Evolutionary conservation across 202 grass and related monocot species (phyloP), one percentile per base, ranked within the genome.

Genomic region (Thinopyrum obtusiflorum): DNA sequence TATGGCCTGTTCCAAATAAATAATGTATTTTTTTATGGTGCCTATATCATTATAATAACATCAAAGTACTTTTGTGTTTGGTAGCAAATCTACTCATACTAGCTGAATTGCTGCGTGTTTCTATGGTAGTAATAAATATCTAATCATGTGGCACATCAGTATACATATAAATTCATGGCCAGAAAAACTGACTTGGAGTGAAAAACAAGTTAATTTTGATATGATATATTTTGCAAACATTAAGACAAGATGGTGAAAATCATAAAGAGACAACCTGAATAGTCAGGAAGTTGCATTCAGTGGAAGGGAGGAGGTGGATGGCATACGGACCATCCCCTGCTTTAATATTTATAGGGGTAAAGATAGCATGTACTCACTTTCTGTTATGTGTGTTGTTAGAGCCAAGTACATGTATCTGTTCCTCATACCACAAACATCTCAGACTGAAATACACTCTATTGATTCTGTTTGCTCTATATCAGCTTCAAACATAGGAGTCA

Each of bases 361-460:
- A 37, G 42, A 47, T 51, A 20, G 71, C 6, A 49, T 74, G 44
- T 73, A 49, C 42, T 49, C 71, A 18, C 15, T 47, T 71, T 47
- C 18, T 24, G 61, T 69, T 78, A 40, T 85, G 24, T 57, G 65
- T 85, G 18, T 77, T 77, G 14, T 66, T 77, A 69, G 44, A 55
- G 40, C 33, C 63, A 78, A 68, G 44, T 78, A 78, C 62, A 78
- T 42, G 15, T 78, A 78, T 77, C 53, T 78, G 9, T 62, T 14
- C 62, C 62, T 70, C 63, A 68, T 78, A 60, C 47, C 11, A 33
- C 15, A 12, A 79, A 70, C 11, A 21, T 42, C n/a, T 44, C 47
- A 69, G 32, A 32, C 76, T 51, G 74, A 78, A 44, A 69, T 78
- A 29, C 77, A 31, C 24, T 3, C 12, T 79, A 60, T 11, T 46